Percentiles rank a stretch among this genome's conserved stretches.
phyloP scores from a whole-genome alignment of 2,329 filamentous ascomycete genomes.

The Colletotrichum sansevieriae region DNA sequence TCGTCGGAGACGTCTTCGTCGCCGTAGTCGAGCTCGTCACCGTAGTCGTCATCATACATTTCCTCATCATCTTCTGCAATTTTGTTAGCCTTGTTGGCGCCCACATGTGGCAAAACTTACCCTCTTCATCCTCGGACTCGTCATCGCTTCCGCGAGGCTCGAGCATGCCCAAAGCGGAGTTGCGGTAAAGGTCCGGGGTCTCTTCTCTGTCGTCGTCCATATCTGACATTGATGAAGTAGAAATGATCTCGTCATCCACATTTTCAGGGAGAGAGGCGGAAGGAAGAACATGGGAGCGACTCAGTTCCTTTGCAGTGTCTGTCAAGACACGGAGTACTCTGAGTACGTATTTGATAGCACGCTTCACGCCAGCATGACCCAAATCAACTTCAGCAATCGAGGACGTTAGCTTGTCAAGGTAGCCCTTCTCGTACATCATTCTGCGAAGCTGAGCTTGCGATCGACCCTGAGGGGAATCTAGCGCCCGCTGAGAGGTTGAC shows the following conservation, averaged over 20 bases:
- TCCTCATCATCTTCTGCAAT: slow-evolving; percentile 76
- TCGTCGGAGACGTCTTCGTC: slow-evolving; percentile 85
- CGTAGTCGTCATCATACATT: slow-evolving; percentile 93
- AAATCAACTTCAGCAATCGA: slow-evolving; percentile 97
- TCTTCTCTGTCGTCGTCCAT: slow-evolving; percentile 89
- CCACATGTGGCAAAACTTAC: slow-evolving; percentile 48
- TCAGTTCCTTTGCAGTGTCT: slow-evolving; percentile 87
- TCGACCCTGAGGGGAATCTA: slow-evolving; percentile 54
- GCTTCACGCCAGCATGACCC: slow-evolving; percentile 92
- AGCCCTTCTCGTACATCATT: slow-evolving; percentile 99
- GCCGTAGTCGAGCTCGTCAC: slow-evolving; percentile 91
- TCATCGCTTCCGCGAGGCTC: slow-evolving; percentile 86
- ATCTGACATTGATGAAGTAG: slow-evolving; percentile 89
- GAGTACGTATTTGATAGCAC: slow-evolving; percentile 95
- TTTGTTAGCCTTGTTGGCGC: slow-evolving; percentile 42
- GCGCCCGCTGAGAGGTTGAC: slow-evolving; percentile 50
- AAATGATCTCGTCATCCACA: slow-evolving; percentile 89
- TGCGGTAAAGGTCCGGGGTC: slow-evolving; percentile 96
- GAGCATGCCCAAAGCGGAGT: slow-evolving; percentile 94
- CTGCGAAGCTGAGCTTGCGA: slow-evolving; percentile 89
- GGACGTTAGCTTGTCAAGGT: slow-evolving; percentile 86
- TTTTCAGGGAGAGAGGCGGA: slow-evolving; percentile 72
- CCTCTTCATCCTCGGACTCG: slow-evolving; percentile 81
- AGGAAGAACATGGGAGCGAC: slow-evolving; percentile 82
- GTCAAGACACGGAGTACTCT: slow-evolving; percentile 90